Conservation (phyloP, 2,329 filamentous ascomycete genomes). For the Cercospora beticola region DNA sequence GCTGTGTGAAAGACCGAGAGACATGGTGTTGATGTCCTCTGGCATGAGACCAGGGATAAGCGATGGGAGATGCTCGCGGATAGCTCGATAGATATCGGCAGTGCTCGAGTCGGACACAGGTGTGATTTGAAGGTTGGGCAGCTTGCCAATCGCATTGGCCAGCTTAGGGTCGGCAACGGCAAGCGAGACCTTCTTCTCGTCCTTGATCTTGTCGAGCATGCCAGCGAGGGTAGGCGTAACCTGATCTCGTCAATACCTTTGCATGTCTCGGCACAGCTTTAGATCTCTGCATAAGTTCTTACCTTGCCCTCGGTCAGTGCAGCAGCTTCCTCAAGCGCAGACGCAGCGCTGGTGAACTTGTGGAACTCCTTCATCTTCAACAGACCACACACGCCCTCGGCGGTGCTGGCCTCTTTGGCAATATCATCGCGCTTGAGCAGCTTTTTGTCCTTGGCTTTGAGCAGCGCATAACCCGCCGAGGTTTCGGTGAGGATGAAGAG, state of each 20-base stretch:
- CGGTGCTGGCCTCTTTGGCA: conserved; percentile 69
- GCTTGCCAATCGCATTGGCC: conserved; percentile 84
- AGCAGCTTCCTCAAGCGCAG: conserved; percentile 85
- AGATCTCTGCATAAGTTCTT: conserved; percentile 9
- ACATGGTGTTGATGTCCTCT: conserved; percentile 89
- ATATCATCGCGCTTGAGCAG: conserved; percentile 85
- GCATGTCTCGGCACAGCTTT: not conserved
- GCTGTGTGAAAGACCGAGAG: conserved; percentile 92
- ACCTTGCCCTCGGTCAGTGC: conserved; percentile 84
- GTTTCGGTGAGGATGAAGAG: conserved; percentile 89
- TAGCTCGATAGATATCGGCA: conserved; percentile 87
- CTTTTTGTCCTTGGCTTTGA: conserved; percentile 99
- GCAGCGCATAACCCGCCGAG: conserved; percentile 93
- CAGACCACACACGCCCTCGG: conserved; percentile 84
- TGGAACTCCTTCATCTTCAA: conserved; percentile 95
- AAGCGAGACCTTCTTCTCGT: conserved; percentile 95
- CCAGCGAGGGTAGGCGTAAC: conserved; percentile 81
- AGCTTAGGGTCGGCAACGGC: conserved; percentile 93
- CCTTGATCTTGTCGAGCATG: conserved; percentile 85
- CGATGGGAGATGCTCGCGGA: conserved; percentile 85
- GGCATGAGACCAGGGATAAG: conserved; percentile 85
- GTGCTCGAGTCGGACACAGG: conserved; percentile 79
- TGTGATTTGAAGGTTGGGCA: conserved; percentile 82
- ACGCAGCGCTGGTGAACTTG: conserved; percentile 93
- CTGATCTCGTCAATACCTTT: conserved; percentile 22